Evolutionary conservation across 2,329 filamentous ascomycete genomes (phyloP), one percentile per base, ranked within the genome.

Genomic region (Trichophyton verrucosum): DNA sequence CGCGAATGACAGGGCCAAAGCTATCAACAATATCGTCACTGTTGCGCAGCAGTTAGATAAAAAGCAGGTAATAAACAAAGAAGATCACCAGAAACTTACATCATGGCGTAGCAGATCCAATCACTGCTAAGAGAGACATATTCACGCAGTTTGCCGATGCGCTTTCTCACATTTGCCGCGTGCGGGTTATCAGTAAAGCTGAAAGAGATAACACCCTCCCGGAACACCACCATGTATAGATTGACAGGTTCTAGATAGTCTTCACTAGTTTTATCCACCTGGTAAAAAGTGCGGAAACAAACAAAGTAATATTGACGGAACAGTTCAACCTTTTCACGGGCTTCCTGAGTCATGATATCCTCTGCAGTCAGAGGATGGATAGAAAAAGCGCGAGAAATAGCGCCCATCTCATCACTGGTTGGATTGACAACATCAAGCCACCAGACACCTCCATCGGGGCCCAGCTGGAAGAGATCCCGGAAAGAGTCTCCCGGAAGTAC

Each of bases 281-380:
- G 87, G 67, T 84, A 88, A 78, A 97, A 99, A 1, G 91, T 96
- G 59, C 92, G 86, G 81, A 97, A 99, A 73, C 89, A 95, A 58
- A 96, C 89, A 73, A 99, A 97, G 76, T 99, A 99, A 77, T 99
- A 99, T 47, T 91, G 90, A 24, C 89, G 88, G 77, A 99, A 99
- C 24, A 99, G 81, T 75, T 99, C 94, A 61, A 99, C 96, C 79
- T 99, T 99, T 77, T 99, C 94, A 49, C 94, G 91, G 9, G 91
- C 88, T 75, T 99, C 94, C 72, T 96, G 91, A 0, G 89, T 95
- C 63, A 87, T 86, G 66, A 99, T 96, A 78, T 99, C 94, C 74
- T 99, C 94, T 44, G 92, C 89, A 0, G 94, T 99, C 73, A 99
- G 78, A 38, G 92, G 92, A 74, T 99, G 94, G 60, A 99, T 88